Percentiles rank a stretch among this genome's conserved stretches.
Conservation (phyloP, 352 stramenopile species). For the Phytophthora pluvialis region DNA sequence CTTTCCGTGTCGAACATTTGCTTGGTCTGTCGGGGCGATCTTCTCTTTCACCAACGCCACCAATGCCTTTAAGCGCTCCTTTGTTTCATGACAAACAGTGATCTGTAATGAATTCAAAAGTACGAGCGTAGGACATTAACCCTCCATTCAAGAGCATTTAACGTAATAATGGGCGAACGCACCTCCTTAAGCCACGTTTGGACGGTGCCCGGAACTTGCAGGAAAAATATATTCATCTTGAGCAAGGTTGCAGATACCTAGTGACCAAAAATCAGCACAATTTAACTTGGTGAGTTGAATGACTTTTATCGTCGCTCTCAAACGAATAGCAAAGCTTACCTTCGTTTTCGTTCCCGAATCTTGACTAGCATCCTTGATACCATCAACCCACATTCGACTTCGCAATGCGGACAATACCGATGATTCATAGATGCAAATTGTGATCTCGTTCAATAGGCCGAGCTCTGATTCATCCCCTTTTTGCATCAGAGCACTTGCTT, state of each 20-base stretch:
- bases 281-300: not conserved
- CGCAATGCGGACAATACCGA: conserved; percentile 26
- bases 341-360: conserved; percentile 50
- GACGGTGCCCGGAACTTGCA: conserved; percentile 53
- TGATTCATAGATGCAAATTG: conserved; percentile 31
- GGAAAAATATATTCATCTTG: conserved; percentile 73
- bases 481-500: conserved; percentile 36
- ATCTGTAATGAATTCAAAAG: conserved; percentile 29
- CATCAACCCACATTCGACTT: conserved; percentile 45
- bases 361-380: conserved; percentile 49
- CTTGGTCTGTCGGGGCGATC: conserved; percentile 34
- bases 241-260: conserved; percentile 60
- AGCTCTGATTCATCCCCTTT: conserved; percentile 3
- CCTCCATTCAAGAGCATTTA: not conserved
- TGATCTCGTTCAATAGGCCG: conserved; percentile 4
- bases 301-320: not conserved
- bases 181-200: conserved; percentile 53
- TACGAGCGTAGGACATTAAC: conserved; percentile 3
- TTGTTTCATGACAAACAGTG: conserved; percentile 25
- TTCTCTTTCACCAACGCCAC: conserved; percentile 47
- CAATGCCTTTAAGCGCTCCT: conserved; percentile 43
- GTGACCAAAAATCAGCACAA: not conserved
- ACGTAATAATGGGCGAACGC: not conserved
- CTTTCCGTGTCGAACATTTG: conserved; percentile 12
- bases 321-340: conserved; percentile 29